Conservation (phyloP, 2,329 filamentous ascomycete species). For the Xylariaceae sp. region DNA sequence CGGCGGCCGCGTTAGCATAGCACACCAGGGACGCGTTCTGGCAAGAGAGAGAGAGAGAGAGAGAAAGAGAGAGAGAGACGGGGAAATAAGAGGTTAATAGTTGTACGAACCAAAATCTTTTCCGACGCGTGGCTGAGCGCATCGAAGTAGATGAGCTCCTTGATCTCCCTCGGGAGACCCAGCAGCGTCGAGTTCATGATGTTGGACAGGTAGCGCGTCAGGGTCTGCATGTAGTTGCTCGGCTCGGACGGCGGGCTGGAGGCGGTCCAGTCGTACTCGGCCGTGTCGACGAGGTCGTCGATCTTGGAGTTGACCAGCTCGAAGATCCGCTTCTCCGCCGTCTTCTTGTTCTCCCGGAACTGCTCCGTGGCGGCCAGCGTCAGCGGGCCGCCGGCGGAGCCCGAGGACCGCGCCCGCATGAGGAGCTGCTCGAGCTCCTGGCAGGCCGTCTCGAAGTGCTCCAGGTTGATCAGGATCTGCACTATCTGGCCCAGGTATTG, state of each 20-base stretch:
- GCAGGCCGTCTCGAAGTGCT: slow-evolving; percentile 93
- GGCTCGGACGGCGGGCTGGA: slow-evolving; percentile 60
- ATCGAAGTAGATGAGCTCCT: slow-evolving; percentile 96
- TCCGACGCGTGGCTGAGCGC: slow-evolving; percentile 84
- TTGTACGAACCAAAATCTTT: slow-evolving; percentile 61
- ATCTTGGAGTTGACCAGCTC: slow-evolving; percentile 98
- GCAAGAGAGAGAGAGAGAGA: no score
- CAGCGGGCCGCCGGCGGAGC: slow-evolving; percentile 71
- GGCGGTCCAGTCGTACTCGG: slow-evolving; percentile 82
- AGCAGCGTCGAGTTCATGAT: slow-evolving; percentile 95
- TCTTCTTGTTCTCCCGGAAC: slow-evolving; percentile 87
- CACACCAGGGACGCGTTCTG: no score
- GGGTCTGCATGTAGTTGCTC: slow-evolving; percentile 89
- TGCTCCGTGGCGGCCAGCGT: slow-evolving; percentile 75
- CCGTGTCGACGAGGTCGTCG: slow-evolving; percentile 91
- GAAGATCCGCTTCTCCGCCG: slow-evolving; percentile 94
- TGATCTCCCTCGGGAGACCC: slow-evolving; percentile 89
- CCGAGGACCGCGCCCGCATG: slow-evolving; percentile 75
- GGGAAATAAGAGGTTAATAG: background rate
- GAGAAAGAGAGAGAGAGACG: no score
- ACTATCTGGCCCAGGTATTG: slow-evolving; percentile 98
- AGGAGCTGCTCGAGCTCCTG: slow-evolving; percentile 81
- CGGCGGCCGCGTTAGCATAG: no score
- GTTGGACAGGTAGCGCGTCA: slow-evolving; percentile 86
- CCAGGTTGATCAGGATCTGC: slow-evolving; percentile 94